These are phyloP conservation scores for Candida yuanshanica DNA, from an alignment of 805 yeast genomes.

Conservation along the genomic window DNA sequence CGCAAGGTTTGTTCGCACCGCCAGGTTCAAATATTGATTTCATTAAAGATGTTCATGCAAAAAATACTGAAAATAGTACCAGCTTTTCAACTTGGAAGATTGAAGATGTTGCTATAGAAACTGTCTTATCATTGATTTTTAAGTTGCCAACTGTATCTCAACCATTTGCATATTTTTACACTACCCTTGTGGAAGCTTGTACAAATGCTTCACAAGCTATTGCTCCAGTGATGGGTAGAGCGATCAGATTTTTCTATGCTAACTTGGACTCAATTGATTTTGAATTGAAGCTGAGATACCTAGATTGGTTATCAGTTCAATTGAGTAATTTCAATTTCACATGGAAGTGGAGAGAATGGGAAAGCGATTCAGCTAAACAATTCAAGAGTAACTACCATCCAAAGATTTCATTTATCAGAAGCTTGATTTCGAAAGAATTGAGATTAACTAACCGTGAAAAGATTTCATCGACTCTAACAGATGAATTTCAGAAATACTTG, in stretches of 20 bases:
- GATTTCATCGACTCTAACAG: slow-evolving; percentile 67
- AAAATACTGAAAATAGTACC: slow-evolving; percentile 29
- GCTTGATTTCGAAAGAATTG: slow-evolving; percentile 77
- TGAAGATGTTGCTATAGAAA: slow-evolving; percentile 85
- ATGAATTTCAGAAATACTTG: slow-evolving; percentile 44
- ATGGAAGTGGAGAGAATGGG: slow-evolving; percentile 99
- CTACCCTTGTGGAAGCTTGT: slow-evolving; percentile 83
- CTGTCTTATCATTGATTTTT: slow-evolving; percentile 71
- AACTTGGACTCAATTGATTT: slow-evolving; percentile 64
- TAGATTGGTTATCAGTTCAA: slow-evolving; percentile 92
- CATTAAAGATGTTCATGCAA: slow-evolving; percentile 38
- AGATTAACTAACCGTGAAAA: slow-evolving; percentile 72
- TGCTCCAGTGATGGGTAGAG: slow-evolving; percentile 93
- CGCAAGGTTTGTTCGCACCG: slow-evolving; percentile 55
- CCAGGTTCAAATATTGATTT: slow-evolving; percentile 78
- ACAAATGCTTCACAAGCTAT: slow-evolving; percentile 72
- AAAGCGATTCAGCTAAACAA: slow-evolving; percentile 43
- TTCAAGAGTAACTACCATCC: slow-evolving; percentile 58
- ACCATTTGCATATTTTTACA: slow-evolving; percentile 72
- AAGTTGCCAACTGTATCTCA: slow-evolving; percentile 64
- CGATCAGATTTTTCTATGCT: slow-evolving; percentile 74
- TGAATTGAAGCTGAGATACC: slow-evolving; percentile 64
- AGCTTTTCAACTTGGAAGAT: slow-evolving; percentile 72
- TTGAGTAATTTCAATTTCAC: slow-evolving; percentile 89
- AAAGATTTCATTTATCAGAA: slow-evolving; percentile 62